Base-by-base conservation (phyloP, 2,329 filamentous ascomycete species). In the Aureobasidium zeae region DNA sequence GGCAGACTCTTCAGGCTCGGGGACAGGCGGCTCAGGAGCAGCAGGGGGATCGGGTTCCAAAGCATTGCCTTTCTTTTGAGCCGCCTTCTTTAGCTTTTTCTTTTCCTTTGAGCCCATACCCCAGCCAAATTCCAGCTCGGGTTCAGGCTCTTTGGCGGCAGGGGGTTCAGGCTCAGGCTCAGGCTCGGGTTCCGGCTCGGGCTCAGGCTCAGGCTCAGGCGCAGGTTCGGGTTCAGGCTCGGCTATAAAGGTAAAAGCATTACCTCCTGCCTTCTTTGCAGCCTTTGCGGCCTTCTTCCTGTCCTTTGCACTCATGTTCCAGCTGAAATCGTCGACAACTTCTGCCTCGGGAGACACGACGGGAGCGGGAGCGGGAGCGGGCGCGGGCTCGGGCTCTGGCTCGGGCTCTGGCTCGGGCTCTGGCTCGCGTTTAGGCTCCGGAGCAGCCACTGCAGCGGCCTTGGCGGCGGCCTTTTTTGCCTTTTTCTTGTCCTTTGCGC, bases 241-340 rank as follows among this genome's bases (percentile, higher is more conserved):
- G 17, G 37, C 37, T 3, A 41, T 41, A 17, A 24, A 2, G 51
- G 53, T 21, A 54, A 55, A 12, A 48, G 41, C 46, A 64, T 62
- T 29, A 54, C 54, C 26, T 55, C 59, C 37, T 35, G 49, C 57
- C 36, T 66, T 67, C 49, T 68, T 70, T 11, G 30, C 30, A 45
- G 65, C 66, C 57, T 74, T 73, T 56, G 70, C 71, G 22, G 55
- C 48, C 49, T 65, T 66, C 53, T 71, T 70, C 38, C 67, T 66
- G 5, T 69, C 63, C 43, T 66, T 67, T 2, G 62, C 60, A 16
- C 55, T 57, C 44, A 63, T 53, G 10, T 45, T 49, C 59, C 61
- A 66, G 5, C 52, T 50, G 12, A 37, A 46, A 12, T 45, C 35
- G 10, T 63, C 58, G 29, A 56, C 52, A 24, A 59, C 59, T 46